These are phyloP conservation scores for Penicillium ochrochloron DNA, from an alignment of 495 filamentous ascomycete genomes.

Conservation along the genomic window DNA sequence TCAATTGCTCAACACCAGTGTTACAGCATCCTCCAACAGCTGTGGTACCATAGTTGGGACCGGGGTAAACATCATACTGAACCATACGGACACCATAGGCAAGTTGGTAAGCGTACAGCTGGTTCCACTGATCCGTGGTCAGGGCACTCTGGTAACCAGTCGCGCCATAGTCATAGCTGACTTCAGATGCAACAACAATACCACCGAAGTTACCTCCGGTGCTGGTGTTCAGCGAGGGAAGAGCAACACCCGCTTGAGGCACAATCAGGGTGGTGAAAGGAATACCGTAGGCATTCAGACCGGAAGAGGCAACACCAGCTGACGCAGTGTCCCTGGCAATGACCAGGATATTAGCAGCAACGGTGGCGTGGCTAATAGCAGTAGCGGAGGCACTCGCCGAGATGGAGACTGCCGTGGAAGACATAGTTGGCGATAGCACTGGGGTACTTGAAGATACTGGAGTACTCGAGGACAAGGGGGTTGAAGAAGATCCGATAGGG, in stretches of 20 bases:
- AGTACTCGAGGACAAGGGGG: background rate
- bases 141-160: slow-evolving; percentile 56
- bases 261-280: slow-evolving; percentile 60
- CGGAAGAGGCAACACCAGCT: slow-evolving; percentile 52
- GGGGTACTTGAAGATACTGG: slow-evolving; percentile 23
- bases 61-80: slow-evolving; percentile 60
- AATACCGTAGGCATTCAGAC: slow-evolving; percentile 65
- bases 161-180: slow-evolving; percentile 58
- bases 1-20: slow-evolving; percentile 54
- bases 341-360: slow-evolving; percentile 58
- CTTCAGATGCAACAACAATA: slow-evolving; percentile 60
- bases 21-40: slow-evolving; percentile 50
- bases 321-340: slow-evolving; percentile 57
- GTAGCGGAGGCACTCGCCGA: slow-evolving; percentile 30
- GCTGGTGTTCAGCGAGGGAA: slow-evolving; percentile 56
- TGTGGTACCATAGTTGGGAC: slow-evolving; percentile 53
- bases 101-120: slow-evolving; percentile 61
- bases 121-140: slow-evolving; percentile 60
- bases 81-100: slow-evolving; percentile 65
- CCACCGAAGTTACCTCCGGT: slow-evolving; percentile 59
- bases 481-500: background rate
- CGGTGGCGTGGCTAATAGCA: slow-evolving; percentile 28
- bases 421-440: slow-evolving; percentile 30
- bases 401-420: slow-evolving; percentile 29
- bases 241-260: slow-evolving; percentile 52